Conservation (phyloP, 768 basidiomycete species). For the Kwoniella bestiolae region DNA sequence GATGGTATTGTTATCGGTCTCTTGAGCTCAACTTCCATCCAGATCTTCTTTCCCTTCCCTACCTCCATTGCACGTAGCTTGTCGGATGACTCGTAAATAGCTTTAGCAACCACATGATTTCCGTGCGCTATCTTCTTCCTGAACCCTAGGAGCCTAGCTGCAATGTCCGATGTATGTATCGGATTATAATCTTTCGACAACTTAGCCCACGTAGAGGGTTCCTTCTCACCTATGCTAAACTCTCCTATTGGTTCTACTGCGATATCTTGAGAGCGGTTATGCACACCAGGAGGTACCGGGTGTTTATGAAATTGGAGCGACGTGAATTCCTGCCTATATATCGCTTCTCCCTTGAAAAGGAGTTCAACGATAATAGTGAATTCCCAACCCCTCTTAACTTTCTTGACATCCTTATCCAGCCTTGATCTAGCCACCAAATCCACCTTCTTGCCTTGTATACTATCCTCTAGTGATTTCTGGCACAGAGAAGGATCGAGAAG, state of each 20-base stretch:
- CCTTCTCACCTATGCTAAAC: constrained; percentile 5
- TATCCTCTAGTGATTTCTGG: background rate
- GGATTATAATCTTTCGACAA: constrained; percentile 42
- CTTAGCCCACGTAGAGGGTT: constrained; percentile 28
- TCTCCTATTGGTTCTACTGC: background rate
- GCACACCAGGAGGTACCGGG: background rate
- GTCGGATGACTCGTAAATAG: background rate
- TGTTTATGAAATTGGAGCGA: constrained; percentile 26
- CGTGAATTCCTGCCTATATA: constrained; percentile 26
- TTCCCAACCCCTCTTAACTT: constrained; percentile 32
- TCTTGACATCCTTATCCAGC: constrained; percentile 2
- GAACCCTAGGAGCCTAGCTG: constrained; percentile 32
- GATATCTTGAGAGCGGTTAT: background rate
- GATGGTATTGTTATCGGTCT: constrained; percentile 30
- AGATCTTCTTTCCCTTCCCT: constrained; percentile 1
- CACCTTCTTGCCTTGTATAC: background rate
- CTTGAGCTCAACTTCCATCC: constrained; percentile 31
- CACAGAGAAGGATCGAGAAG: background rate
- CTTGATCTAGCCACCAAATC: background rate
- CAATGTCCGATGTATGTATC: constrained; percentile 27
- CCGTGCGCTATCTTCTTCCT: constrained; percentile 32
- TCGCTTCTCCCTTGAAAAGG: background rate
- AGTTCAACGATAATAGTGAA: constrained; percentile 18
- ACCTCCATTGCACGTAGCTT: background rate
- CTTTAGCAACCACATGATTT: constrained; percentile 26